A percentile compares a stretch with the other conserved stretches of the same genome.
phyloP scores from a whole-genome alignment of 2,329 filamentous ascomycete genomes.

The Colletotrichum sidae region DNA sequence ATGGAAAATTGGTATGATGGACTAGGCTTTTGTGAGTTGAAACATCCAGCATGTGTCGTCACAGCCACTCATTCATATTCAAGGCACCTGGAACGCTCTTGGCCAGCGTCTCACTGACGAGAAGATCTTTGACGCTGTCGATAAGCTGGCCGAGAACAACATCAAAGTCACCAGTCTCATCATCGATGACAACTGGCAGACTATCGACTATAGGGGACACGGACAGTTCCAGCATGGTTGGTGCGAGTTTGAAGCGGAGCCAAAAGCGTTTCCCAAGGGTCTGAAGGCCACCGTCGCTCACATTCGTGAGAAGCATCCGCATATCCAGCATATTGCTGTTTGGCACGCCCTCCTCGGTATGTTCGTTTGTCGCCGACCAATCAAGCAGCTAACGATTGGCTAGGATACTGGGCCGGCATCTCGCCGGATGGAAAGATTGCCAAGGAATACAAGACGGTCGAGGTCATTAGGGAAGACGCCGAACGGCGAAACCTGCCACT shows the following conservation, averaged over 20 bases:
- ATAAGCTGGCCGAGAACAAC: conserved; percentile 74
- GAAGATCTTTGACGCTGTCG: conserved; percentile 81
- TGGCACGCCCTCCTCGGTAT: conserved; percentile 84
- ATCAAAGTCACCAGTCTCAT: conserved; percentile 89
- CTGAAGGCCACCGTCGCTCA: conserved; percentile 76
- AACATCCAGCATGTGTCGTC: background rate
- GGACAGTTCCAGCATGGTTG: conserved; percentile 73
- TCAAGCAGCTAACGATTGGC: conserved; percentile 20
- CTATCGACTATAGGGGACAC: conserved; percentile 66
- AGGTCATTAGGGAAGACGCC: conserved; percentile 62
- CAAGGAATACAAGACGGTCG: conserved; percentile 80
- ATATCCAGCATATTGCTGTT: conserved; percentile 86
- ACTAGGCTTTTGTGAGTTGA: conserved; percentile 80
- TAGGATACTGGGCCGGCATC: conserved; percentile 91
- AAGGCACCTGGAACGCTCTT: conserved; percentile 91
- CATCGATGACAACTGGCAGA: conserved; percentile 98
- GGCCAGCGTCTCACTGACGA: conserved; percentile 85
- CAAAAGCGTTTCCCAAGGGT: conserved; percentile 81
- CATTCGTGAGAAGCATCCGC: conserved; percentile 76
- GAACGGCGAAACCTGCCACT: conserved; percentile 60
- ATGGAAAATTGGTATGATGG: conserved; percentile 92
- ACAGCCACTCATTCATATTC: conserved; percentile 18
- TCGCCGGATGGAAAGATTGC: conserved; percentile 80
- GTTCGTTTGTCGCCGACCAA: conserved; percentile 22
- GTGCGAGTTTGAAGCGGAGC: conserved; percentile 88